Evolutionary conservation across 257 asterid genomes (phyloP).

Genomic region (Jacaranda copaia): DNA sequence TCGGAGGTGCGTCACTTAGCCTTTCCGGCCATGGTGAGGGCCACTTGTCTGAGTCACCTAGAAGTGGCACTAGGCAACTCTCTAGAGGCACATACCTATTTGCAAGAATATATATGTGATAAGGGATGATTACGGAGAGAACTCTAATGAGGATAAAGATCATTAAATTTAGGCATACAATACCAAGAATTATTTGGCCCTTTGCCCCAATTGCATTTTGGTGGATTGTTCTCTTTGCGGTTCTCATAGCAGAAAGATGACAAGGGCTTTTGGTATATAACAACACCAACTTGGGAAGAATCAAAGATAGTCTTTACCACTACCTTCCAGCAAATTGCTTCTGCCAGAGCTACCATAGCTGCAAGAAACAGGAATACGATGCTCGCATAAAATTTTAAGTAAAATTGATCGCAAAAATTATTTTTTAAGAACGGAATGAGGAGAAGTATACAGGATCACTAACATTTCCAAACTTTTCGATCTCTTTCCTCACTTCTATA

Average conservation of each 20-base stretch:
- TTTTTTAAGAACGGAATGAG: slow-evolving; percentile 11
- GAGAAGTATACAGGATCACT: background rate
- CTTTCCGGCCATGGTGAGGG: slow-evolving; percentile 77
- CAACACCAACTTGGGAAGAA: slow-evolving; percentile 61
- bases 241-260: slow-evolving; percentile 65
- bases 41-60: slow-evolving; percentile 51
- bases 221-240: slow-evolving; percentile 59
- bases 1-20: slow-evolving; percentile 56
- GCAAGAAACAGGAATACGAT: slow-evolving; percentile 28
- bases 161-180: background rate
- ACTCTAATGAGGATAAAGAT: background rate
- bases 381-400: background rate
- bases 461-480: slow-evolving; percentile 70
- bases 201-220: slow-evolving; percentile 51
- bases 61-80: slow-evolving; percentile 56
- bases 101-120: slow-evolving; percentile 24
- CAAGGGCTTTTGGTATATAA: slow-evolving; percentile 69
- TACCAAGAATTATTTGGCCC: slow-evolving; percentile 67
- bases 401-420: background rate
- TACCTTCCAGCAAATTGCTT: slow-evolving; percentile 74
- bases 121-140: background rate
- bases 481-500: slow-evolving; percentile 64
- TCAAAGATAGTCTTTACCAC: slow-evolving; percentile 54
- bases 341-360: slow-evolving; percentile 76
- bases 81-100: slow-evolving; percentile 69